Evolutionary conservation across 805 yeast genomes (phyloP).

Genomic region (Wickerhamiella lipophila): DNA sequence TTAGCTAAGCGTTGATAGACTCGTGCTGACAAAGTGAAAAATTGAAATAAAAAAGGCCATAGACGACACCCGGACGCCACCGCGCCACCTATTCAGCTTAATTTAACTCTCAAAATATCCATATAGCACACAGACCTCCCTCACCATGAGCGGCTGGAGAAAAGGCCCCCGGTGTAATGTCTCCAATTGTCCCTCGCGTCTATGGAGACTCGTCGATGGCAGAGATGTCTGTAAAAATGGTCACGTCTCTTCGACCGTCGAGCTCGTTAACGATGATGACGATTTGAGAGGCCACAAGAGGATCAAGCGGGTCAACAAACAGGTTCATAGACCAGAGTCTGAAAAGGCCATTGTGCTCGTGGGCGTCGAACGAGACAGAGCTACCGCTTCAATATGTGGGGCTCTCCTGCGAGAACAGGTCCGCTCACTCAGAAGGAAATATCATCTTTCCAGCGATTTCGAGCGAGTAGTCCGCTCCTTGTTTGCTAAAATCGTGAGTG

Average conservation of each 20-base stretch:
- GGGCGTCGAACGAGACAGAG: not conserved
- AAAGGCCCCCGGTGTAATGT: slow-evolving; percentile 81
- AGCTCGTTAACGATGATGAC: slow-evolving; percentile 37
- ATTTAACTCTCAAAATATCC: too few relatives aligned
- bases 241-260: slow-evolving; percentile 66
- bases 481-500: not conserved
- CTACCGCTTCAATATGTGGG: not conserved
- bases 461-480: not conserved
- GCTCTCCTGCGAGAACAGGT: not conserved
- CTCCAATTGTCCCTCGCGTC: slow-evolving; percentile 72
- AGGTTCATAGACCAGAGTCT: not conserved
- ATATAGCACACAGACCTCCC: too few relatives aligned
- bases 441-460: not conserved
- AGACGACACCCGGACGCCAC: too few relatives aligned
- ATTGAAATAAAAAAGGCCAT: too few relatives aligned
- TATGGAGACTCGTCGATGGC: slow-evolving; percentile 66
- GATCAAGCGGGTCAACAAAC: not conserved
- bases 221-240: slow-evolving; percentile 78
- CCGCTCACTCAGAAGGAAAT: not conserved
- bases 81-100: not conserved
- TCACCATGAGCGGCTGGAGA: too few relatives aligned
- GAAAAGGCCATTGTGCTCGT: not conserved
- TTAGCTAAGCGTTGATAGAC: not conserved
- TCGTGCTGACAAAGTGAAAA: not conserved
- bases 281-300: slow-evolving; percentile 14